Evolutionary conservation across 345 rosid genomes (phyloP), one percentile per base, ranked within the genome.

Genomic region (Psidium friedrichsthalianum): DNA sequence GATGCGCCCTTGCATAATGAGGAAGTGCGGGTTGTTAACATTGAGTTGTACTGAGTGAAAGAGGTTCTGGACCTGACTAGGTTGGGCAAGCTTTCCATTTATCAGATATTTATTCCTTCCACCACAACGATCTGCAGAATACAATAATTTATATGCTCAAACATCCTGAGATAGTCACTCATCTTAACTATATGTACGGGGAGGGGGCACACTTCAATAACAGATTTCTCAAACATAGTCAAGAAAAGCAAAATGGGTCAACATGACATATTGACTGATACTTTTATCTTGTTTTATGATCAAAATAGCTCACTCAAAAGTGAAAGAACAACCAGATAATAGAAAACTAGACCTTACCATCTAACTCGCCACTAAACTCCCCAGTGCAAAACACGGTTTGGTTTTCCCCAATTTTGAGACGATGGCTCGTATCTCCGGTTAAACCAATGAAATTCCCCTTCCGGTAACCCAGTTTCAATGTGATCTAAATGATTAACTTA

Each of bases 1-100:
- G 88, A 97, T 97, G 51, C 99, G 95, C 56, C 99, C 99, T 95
- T 97, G 99, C 99, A 97, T 97, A n/a, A 97, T 97, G 84, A 97
- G 99, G 87, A 97, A 97, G 88, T 97, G 99, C 0, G 99, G 99
- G 84, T 97, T 96, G 85, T 97, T 97, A 58, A 97, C 99, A 87
- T 97, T 97, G 82, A 97, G 96, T 90, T 97, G 99, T 87, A 95
- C 99, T 2, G 99, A 97, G 83, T 97, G 99, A 86, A 97, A 97
- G 18, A 97, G 95, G 90, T 96, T 97, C 89, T 97, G 99, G 10
- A 94, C 98, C 90, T 94, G 98, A 87, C 90, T 93, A 49, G 98
- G 98, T 90, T 94, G 98, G 15, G 96, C 93, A 29, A 93, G 92
- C 87, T 93, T 93, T 80, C 95, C 96, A 86, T 94, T 94, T 69